Evolutionary conservation across 495 filamentous ascomycete species (phyloP).

Genomic region (Lasiosphaeris hirsuta): DNA sequence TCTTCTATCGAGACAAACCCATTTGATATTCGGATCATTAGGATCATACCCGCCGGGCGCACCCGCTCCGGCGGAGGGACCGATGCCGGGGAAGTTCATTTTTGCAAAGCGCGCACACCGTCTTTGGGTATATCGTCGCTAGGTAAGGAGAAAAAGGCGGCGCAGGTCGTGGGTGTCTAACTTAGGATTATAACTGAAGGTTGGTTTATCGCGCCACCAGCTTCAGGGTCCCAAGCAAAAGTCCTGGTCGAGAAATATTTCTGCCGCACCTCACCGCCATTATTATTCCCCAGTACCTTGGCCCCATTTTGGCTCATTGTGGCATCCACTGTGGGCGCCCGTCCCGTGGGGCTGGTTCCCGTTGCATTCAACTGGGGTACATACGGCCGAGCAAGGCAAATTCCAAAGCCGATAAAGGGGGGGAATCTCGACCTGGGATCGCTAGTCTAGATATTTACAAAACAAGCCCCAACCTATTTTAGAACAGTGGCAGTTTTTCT

Average conservation of each 20-base stretch:
- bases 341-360: background rate
- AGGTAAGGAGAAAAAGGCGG: no score
- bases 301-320: no score
- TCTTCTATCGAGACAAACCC: constrained; percentile 3
- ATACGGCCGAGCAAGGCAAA: no score
- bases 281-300: no score
- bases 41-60: constrained; percentile 28
- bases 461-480: no score
- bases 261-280: constrained; percentile 26
- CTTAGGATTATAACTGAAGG: background rate
- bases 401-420: no score
- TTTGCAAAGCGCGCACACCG: background rate
- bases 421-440: no score
- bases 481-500: background rate
- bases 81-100: constrained; percentile 28
- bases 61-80: constrained; percentile 8
- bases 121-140: no score
- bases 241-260: constrained; percentile 28
- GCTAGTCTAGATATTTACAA: no score
- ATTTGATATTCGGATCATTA: constrained; percentile 43
- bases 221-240: background rate
- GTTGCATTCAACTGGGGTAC: background rate
- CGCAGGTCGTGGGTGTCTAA: constrained; percentile 3
- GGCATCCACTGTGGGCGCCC: no score
- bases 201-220: background rate